These are phyloP conservation scores for Tetragonia tetragonoides DNA, from an alignment of 148 eudicot genomes.

Conservation along the genomic window DNA sequence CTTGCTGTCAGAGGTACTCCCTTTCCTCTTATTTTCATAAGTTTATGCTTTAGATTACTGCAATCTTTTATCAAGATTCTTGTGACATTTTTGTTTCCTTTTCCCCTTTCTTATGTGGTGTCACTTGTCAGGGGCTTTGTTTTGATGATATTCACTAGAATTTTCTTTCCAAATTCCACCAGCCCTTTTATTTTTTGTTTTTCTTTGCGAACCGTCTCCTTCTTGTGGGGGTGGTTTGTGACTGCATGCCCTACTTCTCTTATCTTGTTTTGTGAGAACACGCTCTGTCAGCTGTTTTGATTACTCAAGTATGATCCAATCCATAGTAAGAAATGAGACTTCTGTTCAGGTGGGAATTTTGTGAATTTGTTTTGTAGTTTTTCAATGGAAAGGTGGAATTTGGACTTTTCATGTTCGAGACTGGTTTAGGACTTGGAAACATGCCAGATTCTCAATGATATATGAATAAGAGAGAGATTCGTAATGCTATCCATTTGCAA, in stretches of 20 bases:
- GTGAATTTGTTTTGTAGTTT: not conserved
- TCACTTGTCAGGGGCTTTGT: no score
- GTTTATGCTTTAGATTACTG: not conserved
- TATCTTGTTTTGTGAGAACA: no score
- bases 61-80: not conserved
- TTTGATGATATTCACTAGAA: no score
- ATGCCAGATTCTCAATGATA: not conserved
- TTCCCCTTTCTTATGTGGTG: no score
- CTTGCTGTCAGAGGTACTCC: slow-evolving; percentile 58
- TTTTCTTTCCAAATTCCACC: no score
- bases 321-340: not conserved
- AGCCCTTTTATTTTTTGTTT: no score
- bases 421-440: not conserved
- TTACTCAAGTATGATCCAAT: not conserved
- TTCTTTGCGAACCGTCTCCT: no score
- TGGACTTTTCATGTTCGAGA: not conserved
- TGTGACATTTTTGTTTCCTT: not conserved
- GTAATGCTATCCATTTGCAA: not conserved
- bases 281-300: not conserved
- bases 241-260: no score
- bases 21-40: not conserved
- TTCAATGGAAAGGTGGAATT: not conserved
- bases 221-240: no score
- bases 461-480: not conserved
- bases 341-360: not conserved